Evolutionary conservation across 2,329 filamentous ascomycete genomes (phyloP), one percentile per base, ranked within the genome.

Genomic region (Aureobasidium sp.): DNA sequence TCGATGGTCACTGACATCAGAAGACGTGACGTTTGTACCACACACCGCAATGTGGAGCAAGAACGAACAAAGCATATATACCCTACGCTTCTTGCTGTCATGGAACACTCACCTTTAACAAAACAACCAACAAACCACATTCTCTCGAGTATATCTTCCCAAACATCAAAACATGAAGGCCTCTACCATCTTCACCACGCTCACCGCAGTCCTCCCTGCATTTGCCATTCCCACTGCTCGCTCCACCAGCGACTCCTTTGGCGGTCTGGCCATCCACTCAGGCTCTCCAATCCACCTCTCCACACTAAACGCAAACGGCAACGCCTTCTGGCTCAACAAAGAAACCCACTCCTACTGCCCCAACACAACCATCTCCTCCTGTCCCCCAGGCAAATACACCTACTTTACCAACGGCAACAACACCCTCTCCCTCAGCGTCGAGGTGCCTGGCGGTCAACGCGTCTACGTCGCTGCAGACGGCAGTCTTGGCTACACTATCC

Each of bases 261-360:
- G 61, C 48, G 65, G 65, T 37, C 60, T 67, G 39, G 62, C 66
- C 59, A 66, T 67, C 45, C 57, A 39, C 55, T 65, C 67, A 12
- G 67, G 64, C 55, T 63, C 62, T 27, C 45, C 49, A 5, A 44
- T 68, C 34, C 66, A 67, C 34, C 63, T 66, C 64, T 45, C 61
- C 11, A 47, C 64, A 34, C 47, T 69, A 51, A 67, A 63, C 61
- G 63, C 63, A 53, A 49, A 51, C 44, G 56, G 36, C 37, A 49
- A 51, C 31, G 9, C 55, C 51, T 58, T 64, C 41, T 64, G 36
- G 34, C 47, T 64, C 51, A 44, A 41, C 36, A 61, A 48, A 20
- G 29, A 55, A 20, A 60, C 61, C 3, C 8, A 52, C 5, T 55
- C 53, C 58, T 64, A 64, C 64, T 63, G 61, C 42, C 64, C 64